Base-by-base conservation (phyloP, 495 filamentous ascomycete genomes). In the Pyrenula aspistea region DNA sequence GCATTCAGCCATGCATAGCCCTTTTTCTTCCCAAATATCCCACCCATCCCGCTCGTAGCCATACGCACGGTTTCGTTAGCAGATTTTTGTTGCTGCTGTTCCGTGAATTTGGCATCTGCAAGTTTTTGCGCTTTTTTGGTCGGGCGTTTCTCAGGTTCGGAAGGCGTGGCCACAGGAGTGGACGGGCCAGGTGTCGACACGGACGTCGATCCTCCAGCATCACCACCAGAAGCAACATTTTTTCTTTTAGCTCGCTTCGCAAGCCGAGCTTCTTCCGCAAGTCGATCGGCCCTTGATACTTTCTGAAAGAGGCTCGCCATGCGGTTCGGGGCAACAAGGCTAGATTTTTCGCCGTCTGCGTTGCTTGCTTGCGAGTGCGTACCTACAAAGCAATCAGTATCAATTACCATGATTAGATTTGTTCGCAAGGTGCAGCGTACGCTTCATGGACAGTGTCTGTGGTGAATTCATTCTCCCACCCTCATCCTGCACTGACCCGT, bases 381-480 rank as follows among this genome's bases (percentile, higher is more conserved):
- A 25, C 77, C 77, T 80, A 53, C 1, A 56, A 49, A 53, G 1
- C 20, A 25, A n/a, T n/a, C n/a, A n/a, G n/a, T n/a, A n/a, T n/a
- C n/a, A n/a, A n/a, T n/a, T n/a, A n/a, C n/a, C n/a, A n/a, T n/a
- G n/a, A n/a, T n/a, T n/a, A n/a, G n/a, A n/a, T n/a, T n/a, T n/a
- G n/a, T n/a, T n/a, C n/a, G n/a, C n/a, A n/a, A n/a, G n/a, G n/a
- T n/a, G n/a, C n/a, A n/a, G n/a, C 73, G 62, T 84, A 87, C 84
- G 79, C 70, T 88, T 87, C 31, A 77, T 66, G 20, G 80, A 72
- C 57, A 79, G 81, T 12, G 75, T 72, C 57, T 67, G 73, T 22
- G 74, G 71, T 55, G n/a, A n/a, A 42, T 64, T 64, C 15, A 22
- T 73, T 74, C 25, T 61, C 60, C 53, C 57, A 66, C 19, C 67